Conservation (phyloP, 805 yeast species). For the Barnettozyma botsteinii region DNA sequence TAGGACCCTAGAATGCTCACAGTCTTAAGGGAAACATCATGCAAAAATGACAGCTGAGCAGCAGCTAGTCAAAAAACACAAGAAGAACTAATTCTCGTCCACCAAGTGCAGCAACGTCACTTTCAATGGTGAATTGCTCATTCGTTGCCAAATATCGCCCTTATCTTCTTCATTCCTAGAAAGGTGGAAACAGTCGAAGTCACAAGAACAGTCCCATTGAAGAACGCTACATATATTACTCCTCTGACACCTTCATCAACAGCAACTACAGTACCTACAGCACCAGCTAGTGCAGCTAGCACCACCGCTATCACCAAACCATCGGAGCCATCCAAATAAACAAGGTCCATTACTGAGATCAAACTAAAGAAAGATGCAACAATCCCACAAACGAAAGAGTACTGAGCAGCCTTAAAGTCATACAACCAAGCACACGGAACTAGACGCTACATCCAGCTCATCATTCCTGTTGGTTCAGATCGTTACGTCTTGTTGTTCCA, state of each 20-base stretch:
- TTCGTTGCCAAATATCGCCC: neutral
- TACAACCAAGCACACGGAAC: conserved; percentile 8
- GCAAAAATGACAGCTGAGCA: neutral
- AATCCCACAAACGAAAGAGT: conserved; percentile 4
- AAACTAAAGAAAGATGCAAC: conserved; percentile 4
- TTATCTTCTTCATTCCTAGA: conserved; percentile 3
- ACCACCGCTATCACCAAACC: neutral
- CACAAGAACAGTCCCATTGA: too few species aligned
- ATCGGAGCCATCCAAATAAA: neutral
- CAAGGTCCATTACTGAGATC: neutral
- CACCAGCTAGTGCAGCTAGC: neutral
- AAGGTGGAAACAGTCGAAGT: conserved; percentile 4
- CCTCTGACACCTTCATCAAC: conserved; percentile 1
- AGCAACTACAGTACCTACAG: neutral
- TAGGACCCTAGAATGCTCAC: too few species aligned
- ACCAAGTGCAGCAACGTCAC: too few species aligned
- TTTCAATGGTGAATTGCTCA: neutral
- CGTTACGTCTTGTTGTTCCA: conserved; percentile 13
- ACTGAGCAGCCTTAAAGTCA: conserved; percentile 3
- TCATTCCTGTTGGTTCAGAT: conserved; percentile 10
- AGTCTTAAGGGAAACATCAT: too few species aligned
- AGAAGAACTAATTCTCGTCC: neutral
- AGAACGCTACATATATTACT: too few species aligned
- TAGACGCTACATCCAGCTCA: conserved; percentile 14
- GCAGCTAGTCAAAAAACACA: neutral